A percentile compares a stretch with the other conserved stretches of the same genome.
phyloP scores from a whole-genome alignment of 1,284 basidiomycete species.

The Ganoderma lucidum region DNA sequence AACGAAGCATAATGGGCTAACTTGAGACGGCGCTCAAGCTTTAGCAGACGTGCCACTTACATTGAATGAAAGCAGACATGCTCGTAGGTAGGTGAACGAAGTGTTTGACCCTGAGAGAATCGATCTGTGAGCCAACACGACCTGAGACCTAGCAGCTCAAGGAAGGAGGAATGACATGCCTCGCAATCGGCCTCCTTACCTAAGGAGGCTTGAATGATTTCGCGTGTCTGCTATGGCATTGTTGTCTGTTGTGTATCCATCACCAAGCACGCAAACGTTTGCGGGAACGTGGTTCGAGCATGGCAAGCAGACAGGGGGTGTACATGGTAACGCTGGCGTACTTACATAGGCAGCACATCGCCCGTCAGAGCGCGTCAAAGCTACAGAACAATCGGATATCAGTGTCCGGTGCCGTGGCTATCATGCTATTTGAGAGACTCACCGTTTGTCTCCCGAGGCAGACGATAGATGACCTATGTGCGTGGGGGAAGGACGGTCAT shows the following conservation, averaged over 20 bases:
- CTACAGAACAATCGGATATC: neutral
- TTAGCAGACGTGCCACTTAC: neutral
- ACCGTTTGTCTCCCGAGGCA: no score
- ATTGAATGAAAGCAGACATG: neutral
- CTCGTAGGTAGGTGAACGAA: neutral
- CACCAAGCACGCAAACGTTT: conserved; percentile 5
- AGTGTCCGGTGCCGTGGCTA: neutral
- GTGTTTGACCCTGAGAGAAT: neutral
- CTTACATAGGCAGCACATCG: neutral
- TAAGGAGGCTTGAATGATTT: neutral
- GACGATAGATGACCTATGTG: no score
- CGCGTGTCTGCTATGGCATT: neutral
- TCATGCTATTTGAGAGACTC: neutral
- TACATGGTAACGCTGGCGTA: neutral
- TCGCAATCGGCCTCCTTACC: neutral
- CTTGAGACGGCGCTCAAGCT: no score
- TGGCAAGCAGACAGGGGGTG: neutral
- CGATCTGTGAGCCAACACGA: neutral
- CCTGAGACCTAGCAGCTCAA: neutral
- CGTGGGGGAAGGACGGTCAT: no score
- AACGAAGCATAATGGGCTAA: no score
- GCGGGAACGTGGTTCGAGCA: neutral
- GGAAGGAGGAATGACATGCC: neutral
- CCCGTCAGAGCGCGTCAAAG: neutral
- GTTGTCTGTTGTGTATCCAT: conserved; percentile 16